Evolutionary conservation across 1,139 yeast genomes (phyloP), one percentile per base, ranked within the genome.

Genomic region (Saccharomyces hybrid): DNA sequence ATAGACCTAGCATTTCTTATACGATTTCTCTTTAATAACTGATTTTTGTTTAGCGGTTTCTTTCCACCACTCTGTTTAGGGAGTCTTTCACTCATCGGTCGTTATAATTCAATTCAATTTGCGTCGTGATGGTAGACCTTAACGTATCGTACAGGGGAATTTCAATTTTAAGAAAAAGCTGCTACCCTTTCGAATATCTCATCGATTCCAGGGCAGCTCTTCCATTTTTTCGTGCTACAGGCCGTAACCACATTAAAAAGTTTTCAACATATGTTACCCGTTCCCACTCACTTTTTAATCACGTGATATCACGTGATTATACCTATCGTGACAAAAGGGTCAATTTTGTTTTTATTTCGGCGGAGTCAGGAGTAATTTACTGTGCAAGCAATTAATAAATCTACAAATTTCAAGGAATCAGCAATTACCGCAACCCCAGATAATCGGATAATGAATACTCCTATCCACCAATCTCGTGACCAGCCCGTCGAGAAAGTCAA

Each of bases 1-100:
- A 69, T 69, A 5, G 62, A 56, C 47, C 72, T 60, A n/a, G 71
- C 71, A 59, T 66, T 64, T 41, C 65, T 57, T 5, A 68, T 61
- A 48, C 61, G 65, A 48, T 67, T 62, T 32, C 69, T 58, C 52
- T 62, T 65, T 46, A 64, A 62, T 26, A 57, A 42, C 55, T 68
- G 71, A 38, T 67, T 68, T 42, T 60, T 62, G 41, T 62, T 68
- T 55, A 62, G 57, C 34, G 47, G 59, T 55, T 65, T 68, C 54
- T 58, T 63, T 8, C 69, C 67, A 44, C 60, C 62, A 54, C 19
- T 14, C 9, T 26, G 16, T 11, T 31, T 46, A 38, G 44, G 11
- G n/a, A 5, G 1, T 1, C 9, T 27, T 14, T 4, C 44, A n/a
- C 19, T 26, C 38, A 32, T 44, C n/a, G n/a, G n/a, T n/a, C n/a